Base-by-base conservation (phyloP, 179 eudicot genomes). In the Beta lomatogona region DNA sequence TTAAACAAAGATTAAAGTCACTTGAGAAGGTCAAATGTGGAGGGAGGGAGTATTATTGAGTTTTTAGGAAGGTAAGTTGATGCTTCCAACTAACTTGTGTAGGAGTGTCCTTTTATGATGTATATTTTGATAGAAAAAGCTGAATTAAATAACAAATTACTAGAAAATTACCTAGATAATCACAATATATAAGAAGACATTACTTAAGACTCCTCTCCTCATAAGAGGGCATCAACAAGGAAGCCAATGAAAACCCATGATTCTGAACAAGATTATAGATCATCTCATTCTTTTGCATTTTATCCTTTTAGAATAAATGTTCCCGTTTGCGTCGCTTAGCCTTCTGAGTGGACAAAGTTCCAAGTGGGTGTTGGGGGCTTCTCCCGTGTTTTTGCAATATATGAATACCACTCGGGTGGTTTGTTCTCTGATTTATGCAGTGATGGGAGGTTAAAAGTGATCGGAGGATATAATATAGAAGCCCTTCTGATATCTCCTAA, bases 361-460 rank as follows among this genome's bases (percentile, higher is more conserved):
- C 21, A 48, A 59, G 45, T 46, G 50, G 50, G n/a, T 68, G 60
- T n/a, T 52, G 1, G 19, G 55, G 54, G 54, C 21, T 60, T 67
- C 71, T 31, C 70, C 28, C 36, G 54, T 66, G 16, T 36, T 36
- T 36, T 36, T 36, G 41, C 41, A 36, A 36, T 73, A 48, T 67
- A 15, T 74, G 63, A 70, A 46, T 80, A 77, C 63, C 53, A 78
- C n/a, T 61, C n/a, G 45, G 57, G 48, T 82, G 66, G 54, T 63
- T 61, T 82, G 81, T 79, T 82, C 11, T 75, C 41, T 61, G 18
- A 15, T 60, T 69, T 79, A 63, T 87, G 85, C 90, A 94, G 98
- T 79, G 97, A 94, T 88, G 98, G 98, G 68, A 88, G 91, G 90
- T 93, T 94, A 79, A 94, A 94, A 87, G 91, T 94, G 53, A 84